Evolutionary conservation across 345 rosid genomes (phyloP).

Genomic region (Euclidium syriacum): DNA sequence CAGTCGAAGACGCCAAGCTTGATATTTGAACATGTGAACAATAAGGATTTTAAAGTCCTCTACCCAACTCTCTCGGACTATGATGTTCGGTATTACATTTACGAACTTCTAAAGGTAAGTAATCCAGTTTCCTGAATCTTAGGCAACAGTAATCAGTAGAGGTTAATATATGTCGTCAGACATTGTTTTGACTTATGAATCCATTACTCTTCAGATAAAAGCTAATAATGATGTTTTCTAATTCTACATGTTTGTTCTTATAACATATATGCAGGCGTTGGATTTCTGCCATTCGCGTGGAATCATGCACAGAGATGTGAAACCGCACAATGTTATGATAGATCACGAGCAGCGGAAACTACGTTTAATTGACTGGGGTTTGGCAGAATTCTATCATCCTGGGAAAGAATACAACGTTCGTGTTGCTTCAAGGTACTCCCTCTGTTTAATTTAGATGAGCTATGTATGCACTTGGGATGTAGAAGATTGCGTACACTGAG

Average conservation of each 20-base stretch:
- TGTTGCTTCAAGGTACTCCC: slow-evolving; percentile 84
- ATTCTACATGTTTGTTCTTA: not conserved
- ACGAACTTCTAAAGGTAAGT: slow-evolving; percentile 80
- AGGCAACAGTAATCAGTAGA: not conserved
- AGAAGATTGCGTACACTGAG: not conserved
- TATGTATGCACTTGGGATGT: not conserved
- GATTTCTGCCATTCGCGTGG: slow-evolving; percentile 98
- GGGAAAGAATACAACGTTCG: slow-evolving; percentile 96
- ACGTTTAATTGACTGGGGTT: slow-evolving; percentile 97
- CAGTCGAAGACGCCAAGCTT: slow-evolving; percentile 94
- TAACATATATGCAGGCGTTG: slow-evolving; percentile 58
- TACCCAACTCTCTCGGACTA: slow-evolving; percentile 84
- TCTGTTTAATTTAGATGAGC: not conserved
- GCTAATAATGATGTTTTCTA: not conserved
- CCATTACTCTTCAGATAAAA: not conserved
- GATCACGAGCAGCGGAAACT: slow-evolving; percentile 95
- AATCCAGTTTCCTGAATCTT: slow-evolving; percentile 8
- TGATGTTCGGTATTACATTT: slow-evolving; percentile 85
- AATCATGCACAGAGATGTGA: slow-evolving; percentile 98
- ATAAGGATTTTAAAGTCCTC: slow-evolving; percentile 90
- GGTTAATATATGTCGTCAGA: not conserved
- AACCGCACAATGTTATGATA: slow-evolving; percentile 99
- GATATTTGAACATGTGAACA: slow-evolving; percentile 88
- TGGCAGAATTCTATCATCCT: slow-evolving; percentile 97
- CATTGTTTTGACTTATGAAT: not conserved